These are phyloP conservation scores for Kodamaea anthophila DNA, from an alignment of 1,139 yeast species.

Conservation along the genomic window DNA sequence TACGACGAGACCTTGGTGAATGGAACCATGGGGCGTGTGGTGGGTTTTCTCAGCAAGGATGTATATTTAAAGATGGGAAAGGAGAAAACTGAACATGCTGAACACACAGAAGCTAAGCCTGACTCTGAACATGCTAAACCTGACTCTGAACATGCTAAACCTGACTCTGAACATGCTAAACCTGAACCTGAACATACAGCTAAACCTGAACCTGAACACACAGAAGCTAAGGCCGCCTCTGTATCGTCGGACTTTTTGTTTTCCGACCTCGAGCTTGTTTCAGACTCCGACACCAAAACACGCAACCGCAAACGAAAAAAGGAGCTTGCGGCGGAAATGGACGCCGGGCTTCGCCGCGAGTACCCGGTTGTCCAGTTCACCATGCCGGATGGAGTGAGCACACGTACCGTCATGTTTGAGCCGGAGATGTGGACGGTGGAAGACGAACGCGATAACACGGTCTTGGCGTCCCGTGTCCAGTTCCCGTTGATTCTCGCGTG, in stretches of 20 bases:
- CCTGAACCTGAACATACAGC: constrained; percentile 1
- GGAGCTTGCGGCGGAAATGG: constrained; percentile 23
- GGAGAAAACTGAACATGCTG: constrained; percentile 1
- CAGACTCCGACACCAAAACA: constrained; percentile 5
- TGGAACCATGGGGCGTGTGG: constrained; percentile 83
- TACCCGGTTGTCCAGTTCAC: constrained; percentile 77
- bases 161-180: constrained; percentile 1
- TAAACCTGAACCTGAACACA: background rate
- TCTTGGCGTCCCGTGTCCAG: constrained; percentile 40
- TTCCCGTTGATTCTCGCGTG: constrained; percentile 87
- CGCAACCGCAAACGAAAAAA: constrained; percentile 10
- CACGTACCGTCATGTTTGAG: constrained; percentile 55
- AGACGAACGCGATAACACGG: constrained; percentile 25
- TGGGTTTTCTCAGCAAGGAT: constrained; percentile 35
- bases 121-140: constrained; percentile 1
- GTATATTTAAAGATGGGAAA: constrained; percentile 27
- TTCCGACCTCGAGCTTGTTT: constrained; percentile 6
- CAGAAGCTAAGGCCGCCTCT: constrained; percentile 2
- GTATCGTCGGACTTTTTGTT: constrained; percentile 7
- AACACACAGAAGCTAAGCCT: constrained; percentile 1
- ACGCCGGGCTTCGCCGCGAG: constrained; percentile 27
- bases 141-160: constrained; percentile 1
- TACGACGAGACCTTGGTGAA: constrained; percentile 82
- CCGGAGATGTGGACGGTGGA: constrained; percentile 42
- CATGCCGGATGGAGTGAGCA: constrained; percentile 56